Evolutionary conservation across 148 eudicot genomes (phyloP).

Genomic region (Spergularia marina): DNA sequence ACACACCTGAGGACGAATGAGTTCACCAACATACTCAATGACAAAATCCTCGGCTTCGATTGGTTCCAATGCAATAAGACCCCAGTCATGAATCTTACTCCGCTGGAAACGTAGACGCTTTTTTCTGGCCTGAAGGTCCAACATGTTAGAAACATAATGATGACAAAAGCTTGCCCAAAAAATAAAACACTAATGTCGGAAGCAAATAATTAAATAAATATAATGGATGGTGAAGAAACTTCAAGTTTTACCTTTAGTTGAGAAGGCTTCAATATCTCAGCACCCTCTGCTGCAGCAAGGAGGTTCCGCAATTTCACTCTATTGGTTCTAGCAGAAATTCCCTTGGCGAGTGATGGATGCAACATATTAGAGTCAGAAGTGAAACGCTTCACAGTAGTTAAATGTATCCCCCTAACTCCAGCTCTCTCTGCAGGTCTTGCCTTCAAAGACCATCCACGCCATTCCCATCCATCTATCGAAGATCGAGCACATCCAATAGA

Average conservation of each 20-base stretch:
- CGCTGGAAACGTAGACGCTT: conserved; percentile 85
- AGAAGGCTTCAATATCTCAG: conserved; percentile 89
- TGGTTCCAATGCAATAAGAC: conserved; percentile 91
- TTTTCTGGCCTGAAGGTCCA: conserved; percentile 69
- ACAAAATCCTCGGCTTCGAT: conserved; percentile 98
- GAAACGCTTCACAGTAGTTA: conserved; percentile 33
- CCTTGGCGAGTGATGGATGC: conserved; percentile 50
- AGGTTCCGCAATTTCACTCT: conserved; percentile 90
- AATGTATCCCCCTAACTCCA: conserved; percentile 57
- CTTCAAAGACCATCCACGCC: conserved; percentile 82
- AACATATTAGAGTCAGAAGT: conserved; percentile 41
- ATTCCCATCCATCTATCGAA: conserved; percentile 91
- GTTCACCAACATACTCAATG: conserved; percentile 97
- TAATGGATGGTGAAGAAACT: neutral
- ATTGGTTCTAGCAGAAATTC: conserved; percentile 89
- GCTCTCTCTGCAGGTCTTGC: conserved; percentile 86
- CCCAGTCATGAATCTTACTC: conserved; percentile 99
- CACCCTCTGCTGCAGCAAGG: conserved; percentile 96
- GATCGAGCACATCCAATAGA: conserved; percentile 89
- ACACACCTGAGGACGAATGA: conserved; percentile 82
- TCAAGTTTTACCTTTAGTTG: conserved; percentile 66
- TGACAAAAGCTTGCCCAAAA: neutral
- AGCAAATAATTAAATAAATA: neutral
- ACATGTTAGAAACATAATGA: conserved; percentile 2
- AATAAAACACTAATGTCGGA: neutral